Percentiles rank a stretch among this genome's conserved stretches.
phyloP scores from a whole-genome alignment of 1,284 basidiomycete species.

The Ceratobasidium sp. region DNA sequence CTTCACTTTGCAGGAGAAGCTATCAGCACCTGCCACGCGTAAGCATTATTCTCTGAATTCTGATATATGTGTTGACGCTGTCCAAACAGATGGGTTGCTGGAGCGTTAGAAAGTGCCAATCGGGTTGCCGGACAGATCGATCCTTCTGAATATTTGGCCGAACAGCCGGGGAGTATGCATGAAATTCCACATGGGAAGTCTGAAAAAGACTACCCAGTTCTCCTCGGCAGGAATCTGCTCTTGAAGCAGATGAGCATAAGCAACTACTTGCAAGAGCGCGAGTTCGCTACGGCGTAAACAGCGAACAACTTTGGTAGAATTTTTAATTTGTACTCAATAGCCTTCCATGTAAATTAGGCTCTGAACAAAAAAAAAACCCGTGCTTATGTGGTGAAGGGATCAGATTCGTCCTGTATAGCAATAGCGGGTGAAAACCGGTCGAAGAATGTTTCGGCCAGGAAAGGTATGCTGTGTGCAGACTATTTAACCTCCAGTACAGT shows the following conservation, averaged over 20 bases:
- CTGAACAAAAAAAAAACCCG: no score
- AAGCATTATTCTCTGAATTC: background rate
- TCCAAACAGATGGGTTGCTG: slow-evolving; percentile 4
- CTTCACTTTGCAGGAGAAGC: slow-evolving; percentile 18
- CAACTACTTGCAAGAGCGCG: background rate
- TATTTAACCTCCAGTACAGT: no score
- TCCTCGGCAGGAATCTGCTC: background rate
- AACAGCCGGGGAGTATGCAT: background rate
- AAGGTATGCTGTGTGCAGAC: no score
- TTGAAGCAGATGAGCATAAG: background rate
- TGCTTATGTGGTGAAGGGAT: no score
- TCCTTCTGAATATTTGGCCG: background rate
- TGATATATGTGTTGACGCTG: background rate
- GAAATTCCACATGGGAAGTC: background rate
- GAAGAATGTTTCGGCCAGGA: no score
- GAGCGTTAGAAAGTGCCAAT: slow-evolving; percentile 11
- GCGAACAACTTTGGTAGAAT: no score
- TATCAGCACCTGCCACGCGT: slow-evolving; percentile 15
- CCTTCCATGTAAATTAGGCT: no score
- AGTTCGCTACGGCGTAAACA: no score
- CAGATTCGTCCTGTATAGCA: no score
- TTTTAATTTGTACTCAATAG: no score
- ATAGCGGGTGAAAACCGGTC: no score
- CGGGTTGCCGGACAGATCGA: background rate
- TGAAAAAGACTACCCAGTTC: background rate